These are phyloP conservation scores for Chlorella sp. DNA, from an alignment of 139 green algal species.

Conservation along the genomic window DNA sequence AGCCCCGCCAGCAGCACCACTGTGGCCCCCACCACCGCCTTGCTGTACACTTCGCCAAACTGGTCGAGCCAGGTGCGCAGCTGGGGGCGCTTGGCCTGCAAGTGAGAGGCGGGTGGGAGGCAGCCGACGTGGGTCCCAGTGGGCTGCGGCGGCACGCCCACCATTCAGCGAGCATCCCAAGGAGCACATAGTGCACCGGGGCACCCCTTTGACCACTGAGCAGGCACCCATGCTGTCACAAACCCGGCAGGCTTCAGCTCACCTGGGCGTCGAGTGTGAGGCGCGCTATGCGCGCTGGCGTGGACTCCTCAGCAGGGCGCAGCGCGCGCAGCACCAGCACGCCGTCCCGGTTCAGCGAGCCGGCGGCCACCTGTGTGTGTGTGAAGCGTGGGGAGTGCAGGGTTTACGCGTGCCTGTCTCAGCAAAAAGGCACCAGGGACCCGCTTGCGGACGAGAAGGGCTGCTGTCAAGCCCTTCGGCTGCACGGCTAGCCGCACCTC, in stretches of 20 bases:
- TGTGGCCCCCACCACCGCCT: constrained; percentile 68
- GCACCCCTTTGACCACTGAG: too few species aligned
- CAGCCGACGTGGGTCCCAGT: too few species aligned
- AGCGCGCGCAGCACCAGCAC: constrained; percentile 72
- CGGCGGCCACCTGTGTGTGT: constrained; percentile 28
- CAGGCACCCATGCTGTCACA: too few species aligned
- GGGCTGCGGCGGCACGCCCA: too few species aligned
- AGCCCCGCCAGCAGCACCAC: constrained; percentile 40
- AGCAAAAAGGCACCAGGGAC: too few species aligned
- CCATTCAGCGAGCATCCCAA: too few species aligned
- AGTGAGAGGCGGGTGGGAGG: background rate
- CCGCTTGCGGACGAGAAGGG: too few species aligned
- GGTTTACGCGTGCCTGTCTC: too few species aligned
- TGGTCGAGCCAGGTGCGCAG: constrained; percentile 71
- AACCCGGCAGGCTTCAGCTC: background rate
- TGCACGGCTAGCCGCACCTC: background rate
- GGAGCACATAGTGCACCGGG: too few species aligned
- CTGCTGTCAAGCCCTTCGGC: too few species aligned
- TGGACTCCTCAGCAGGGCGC: constrained; percentile 62
- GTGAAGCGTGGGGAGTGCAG: too few species aligned
- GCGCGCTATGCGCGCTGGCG: constrained; percentile 80
- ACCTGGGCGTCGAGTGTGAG: constrained; percentile 80
- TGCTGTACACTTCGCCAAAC: constrained; percentile 73
- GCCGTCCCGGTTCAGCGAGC: constrained; percentile 64
- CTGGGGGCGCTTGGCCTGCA: constrained; percentile 62